Evolutionary conservation across 257 asterid species (phyloP), one percentile per base, ranked within the genome.

Genomic region (Verbena officinalis): DNA sequence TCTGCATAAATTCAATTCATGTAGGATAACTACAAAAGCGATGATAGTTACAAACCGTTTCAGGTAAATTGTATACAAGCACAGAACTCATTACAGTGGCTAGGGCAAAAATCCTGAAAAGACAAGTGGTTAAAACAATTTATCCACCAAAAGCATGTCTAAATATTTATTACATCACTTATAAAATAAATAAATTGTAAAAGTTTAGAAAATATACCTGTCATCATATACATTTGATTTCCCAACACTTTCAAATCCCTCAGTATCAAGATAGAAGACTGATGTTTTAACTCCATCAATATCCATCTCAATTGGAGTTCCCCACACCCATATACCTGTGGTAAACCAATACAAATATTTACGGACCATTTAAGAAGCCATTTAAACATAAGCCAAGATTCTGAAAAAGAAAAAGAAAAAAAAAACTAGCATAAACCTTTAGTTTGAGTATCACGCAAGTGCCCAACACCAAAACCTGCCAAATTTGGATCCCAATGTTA

Each of bases 401-500:
- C 19, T n/a, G 42, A 12, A 50, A n/a, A n/a, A n/a, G n/a, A n/a
- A n/a, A n/a, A n/a, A n/a, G n/a, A n/a, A n/a, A n/a, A n/a, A n/a
- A n/a, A 73, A 66, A 49, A 15, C 30, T 10, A 21, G 72, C 20
- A 56, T 30, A 69, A 67, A 89, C 99, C 99, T 88, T 94, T 94
- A 52, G 99, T 94, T 79, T 90, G 86, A 49, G 99, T 94, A 71
- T 94, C 97, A 51, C 99, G 99, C 96, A 94, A 74, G 75, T 94
- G 99, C 52, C 99, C 99, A 74, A 94, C 97, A 48, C 96, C 99
- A 80, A 94, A 94, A 73, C 99, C 99, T 94, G 80, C 70, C 75
- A 74, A 38, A 13, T 51, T 71, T 64, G 23, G 59, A 27, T 21
- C 55, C 67, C 43, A 68, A 51, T 21, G 60, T 71, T 67, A 70